Conservation (phyloP, 495 filamentous ascomycete species). For the Hypoxylon rickii region DNA sequence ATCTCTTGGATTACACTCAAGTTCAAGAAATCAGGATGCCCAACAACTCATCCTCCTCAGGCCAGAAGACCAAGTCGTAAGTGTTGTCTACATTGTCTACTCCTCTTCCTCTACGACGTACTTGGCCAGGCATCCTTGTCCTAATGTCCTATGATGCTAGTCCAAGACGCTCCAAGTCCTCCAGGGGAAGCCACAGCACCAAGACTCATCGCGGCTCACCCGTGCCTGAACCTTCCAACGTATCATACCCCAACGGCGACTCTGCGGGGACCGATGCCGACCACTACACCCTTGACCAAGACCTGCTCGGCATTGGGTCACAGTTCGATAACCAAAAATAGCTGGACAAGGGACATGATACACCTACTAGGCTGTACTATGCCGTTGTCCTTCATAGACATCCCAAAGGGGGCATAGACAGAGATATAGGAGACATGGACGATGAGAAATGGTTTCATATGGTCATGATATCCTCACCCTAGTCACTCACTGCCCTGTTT, state of each 20-base stretch:
- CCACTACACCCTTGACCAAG: not conserved
- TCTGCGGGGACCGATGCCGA: not conserved
- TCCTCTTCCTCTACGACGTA: not conserved
- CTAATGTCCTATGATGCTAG: slow-evolving; percentile 3
- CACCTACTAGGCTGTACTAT: too few species aligned
- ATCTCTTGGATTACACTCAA: too few species aligned
- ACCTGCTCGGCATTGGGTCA: slow-evolving; percentile 13
- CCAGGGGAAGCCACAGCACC: slow-evolving; percentile 4
- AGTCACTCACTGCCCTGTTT: too few species aligned
- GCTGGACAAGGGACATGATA: too few species aligned
- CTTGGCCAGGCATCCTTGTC: not conserved
- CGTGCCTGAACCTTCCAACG: slow-evolving; percentile 2
- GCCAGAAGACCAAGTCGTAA: slow-evolving; percentile 9
- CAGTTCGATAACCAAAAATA: slow-evolving; percentile 10
- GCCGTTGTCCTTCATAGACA: too few species aligned
- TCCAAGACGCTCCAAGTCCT: not conserved
- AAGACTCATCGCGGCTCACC: slow-evolving; percentile 17
- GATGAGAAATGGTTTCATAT: too few species aligned
- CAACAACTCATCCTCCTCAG: not conserved
- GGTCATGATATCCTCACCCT: too few species aligned
- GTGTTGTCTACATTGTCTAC: not conserved
- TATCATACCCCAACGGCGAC: not conserved
- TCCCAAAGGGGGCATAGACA: too few species aligned
- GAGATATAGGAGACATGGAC: too few species aligned
- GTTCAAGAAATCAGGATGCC: too few species aligned